phyloP scores from a whole-genome alignment of 345 rosid species.

The Hibiscus trionum region DNA sequence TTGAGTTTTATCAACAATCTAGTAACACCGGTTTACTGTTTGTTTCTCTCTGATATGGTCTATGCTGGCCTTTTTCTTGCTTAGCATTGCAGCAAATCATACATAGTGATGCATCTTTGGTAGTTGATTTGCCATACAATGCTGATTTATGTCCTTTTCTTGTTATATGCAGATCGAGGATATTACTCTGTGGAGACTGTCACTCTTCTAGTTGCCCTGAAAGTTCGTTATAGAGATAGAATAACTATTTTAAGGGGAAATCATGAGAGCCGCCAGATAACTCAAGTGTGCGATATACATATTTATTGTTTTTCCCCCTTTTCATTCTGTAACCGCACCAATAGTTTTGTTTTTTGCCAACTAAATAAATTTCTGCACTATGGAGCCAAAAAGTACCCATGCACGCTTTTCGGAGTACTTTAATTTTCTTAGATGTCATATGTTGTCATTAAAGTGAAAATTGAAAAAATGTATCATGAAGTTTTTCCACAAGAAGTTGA shows the following conservation, averaged over 20 bases:
- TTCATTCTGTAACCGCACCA: neutral
- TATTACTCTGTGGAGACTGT: slow-evolving; percentile 61
- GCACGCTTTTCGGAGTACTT: neutral
- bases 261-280: slow-evolving; percentile 58
- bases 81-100: neutral
- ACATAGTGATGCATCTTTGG: neutral
- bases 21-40: neutral
- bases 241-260: slow-evolving; percentile 56
- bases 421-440: neutral
- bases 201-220: slow-evolving; percentile 45
- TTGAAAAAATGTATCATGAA: neutral
- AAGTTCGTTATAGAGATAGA: slow-evolving; percentile 57
- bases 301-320: neutral
- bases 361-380: neutral
- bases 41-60: neutral
- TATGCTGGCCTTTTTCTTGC: neutral
- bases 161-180: slow-evolving; percentile 45
- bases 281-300: slow-evolving; percentile 44
- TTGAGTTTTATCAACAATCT: neutral
- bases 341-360: neutral
- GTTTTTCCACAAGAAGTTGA: neutral
- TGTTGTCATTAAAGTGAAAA: neutral
- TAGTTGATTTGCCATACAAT: neutral
- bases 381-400: neutral
- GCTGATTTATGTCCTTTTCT: neutral